Evolutionary conservation across 352 stramenopile genomes (phyloP), one percentile per base, ranked within the genome.

Genomic region (Phytophthora megakarya): DNA sequence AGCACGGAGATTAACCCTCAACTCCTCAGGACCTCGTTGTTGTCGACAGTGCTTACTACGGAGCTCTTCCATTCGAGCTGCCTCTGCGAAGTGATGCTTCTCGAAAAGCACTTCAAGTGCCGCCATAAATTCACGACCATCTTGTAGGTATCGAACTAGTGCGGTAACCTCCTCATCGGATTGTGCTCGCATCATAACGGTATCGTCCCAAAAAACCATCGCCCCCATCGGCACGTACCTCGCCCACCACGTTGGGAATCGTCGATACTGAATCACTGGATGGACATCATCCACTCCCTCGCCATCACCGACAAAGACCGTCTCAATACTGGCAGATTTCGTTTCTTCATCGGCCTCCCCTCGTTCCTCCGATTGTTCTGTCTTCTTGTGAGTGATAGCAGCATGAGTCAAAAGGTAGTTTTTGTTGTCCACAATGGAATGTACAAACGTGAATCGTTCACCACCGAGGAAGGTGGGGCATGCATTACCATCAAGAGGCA

Each of bases 41-140:
- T 61, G 66, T 46, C 75, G 67, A 13, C 68, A 66, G 43, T 79
- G 75, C 26, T 61, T 71, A 48, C 80, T 92, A 5, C 81, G 81
- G 9, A 93, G 61, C 39, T 92, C 81, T 23, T 81, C 81, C 72
- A 92, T 82, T 12, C 85, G 79, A n/a, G 78, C 79, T 0, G 81
- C 86, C 55, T 93, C 85, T 6, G 83, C 80, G 50, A 92, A 91
- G 40, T 88, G 72, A 55, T 92, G 82, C 52, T 91, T 88, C 22
- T 89, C 83, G 43, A 92, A 93, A 9, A 90, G 81, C 0, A 86
- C 72, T 40, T 90, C 84, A 15, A 90, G 56, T 43, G 77, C 75
- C 5, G 77, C 75, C 2, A 51, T 61, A 15, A 92, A 75, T 3
- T 73, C 60, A 1, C 73, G 70, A 19, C 88, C 78, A 25, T 70